A percentile compares a stretch with the other conserved stretches of the same genome.
Evolutionary conservation across 805 yeast species (phyloP).

Genomic region (Phaffomyces antillensis): DNA sequence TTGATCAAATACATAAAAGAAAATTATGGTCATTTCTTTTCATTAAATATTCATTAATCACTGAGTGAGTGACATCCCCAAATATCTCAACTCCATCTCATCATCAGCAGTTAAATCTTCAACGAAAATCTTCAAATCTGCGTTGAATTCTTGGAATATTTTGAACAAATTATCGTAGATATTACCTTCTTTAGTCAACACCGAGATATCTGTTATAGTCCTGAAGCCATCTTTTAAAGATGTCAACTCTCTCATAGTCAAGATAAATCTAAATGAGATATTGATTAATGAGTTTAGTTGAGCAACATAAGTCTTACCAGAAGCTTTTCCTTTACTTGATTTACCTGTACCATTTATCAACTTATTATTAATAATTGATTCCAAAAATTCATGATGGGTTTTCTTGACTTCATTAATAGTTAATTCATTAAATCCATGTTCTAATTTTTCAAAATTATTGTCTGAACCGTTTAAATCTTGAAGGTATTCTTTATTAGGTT

Average conservation of each 20-base stretch:
- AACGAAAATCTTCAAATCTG: slow-evolving; percentile 34
- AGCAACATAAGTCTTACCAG: slow-evolving; percentile 34
- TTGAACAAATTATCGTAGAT: slow-evolving; percentile 35
- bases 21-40: too few species aligned
- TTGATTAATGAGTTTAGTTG: slow-evolving; percentile 33
- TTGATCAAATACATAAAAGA: too few species aligned
- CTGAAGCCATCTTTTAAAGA: slow-evolving; percentile 25
- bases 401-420: slow-evolving; percentile 44
- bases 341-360: slow-evolving; percentile 24
- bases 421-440: slow-evolving; percentile 22
- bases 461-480: slow-evolving; percentile 11
- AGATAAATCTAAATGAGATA: slow-evolving; percentile 32
- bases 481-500: slow-evolving; percentile 23
- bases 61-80: slow-evolving; percentile 31
- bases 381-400: slow-evolving; percentile 28
- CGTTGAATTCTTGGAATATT: slow-evolving; percentile 38
- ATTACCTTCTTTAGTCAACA: slow-evolving; percentile 9
- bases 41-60: neutral
- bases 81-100: slow-evolving; percentile 38
- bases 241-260: slow-evolving; percentile 29
- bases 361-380: slow-evolving; percentile 30
- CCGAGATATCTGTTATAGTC: slow-evolving; percentile 1
- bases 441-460: slow-evolving; percentile 1
- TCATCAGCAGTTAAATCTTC: slow-evolving; percentile 49
- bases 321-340: slow-evolving; percentile 27